These are phyloP conservation scores for Nicotiana paniculata DNA, from an alignment of 257 asterid species.

Conservation along the genomic window DNA sequence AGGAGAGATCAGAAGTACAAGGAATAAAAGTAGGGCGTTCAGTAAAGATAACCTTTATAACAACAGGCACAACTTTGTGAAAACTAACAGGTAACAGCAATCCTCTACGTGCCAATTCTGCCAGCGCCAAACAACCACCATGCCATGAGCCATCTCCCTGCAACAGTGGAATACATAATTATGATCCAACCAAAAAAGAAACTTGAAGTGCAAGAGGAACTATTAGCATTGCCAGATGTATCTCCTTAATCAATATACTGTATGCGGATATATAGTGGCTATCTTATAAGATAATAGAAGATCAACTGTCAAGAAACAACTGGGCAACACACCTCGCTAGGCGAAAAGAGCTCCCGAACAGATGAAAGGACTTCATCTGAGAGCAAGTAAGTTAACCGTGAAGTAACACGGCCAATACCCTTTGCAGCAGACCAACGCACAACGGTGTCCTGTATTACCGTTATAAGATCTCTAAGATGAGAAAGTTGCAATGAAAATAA, in stretches of 20 bases:
- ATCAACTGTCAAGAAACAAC: not conserved
- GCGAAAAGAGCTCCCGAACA: slow-evolving; percentile 86
- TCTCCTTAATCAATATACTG: not conserved
- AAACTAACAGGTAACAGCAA: slow-evolving; percentile 78
- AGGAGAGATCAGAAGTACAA: not conserved
- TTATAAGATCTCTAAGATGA: not conserved
- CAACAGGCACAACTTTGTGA: slow-evolving; percentile 85
- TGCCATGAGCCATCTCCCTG: slow-evolving; percentile 99
- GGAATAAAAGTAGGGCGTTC: not conserved
- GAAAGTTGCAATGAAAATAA: slow-evolving; percentile 1
- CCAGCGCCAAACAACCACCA: slow-evolving; percentile 98
- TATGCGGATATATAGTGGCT: not conserved
- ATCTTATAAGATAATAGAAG: not conserved
- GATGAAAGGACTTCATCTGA: slow-evolving; percentile 89
- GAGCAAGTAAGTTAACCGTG: slow-evolving; percentile 70
- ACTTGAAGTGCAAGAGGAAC: not conserved
- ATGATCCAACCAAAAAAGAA: slow-evolving; percentile 1
- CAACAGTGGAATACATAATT: slow-evolving; percentile 17
- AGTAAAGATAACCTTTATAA: slow-evolving; percentile 49
- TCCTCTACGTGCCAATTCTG: slow-evolving; percentile 97
- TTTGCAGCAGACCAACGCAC: slow-evolving; percentile 99
- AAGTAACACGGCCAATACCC: slow-evolving; percentile 89
- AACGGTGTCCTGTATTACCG: slow-evolving; percentile 67
- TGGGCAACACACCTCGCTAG: slow-evolving; percentile 56
- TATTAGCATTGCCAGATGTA: slow-evolving; percentile 4